Percentiles rank a stretch among this genome's conserved stretches.
Evolutionary conservation across 1,284 basidiomycete genomes (phyloP).

Genomic region (Tilletia setariae): DNA sequence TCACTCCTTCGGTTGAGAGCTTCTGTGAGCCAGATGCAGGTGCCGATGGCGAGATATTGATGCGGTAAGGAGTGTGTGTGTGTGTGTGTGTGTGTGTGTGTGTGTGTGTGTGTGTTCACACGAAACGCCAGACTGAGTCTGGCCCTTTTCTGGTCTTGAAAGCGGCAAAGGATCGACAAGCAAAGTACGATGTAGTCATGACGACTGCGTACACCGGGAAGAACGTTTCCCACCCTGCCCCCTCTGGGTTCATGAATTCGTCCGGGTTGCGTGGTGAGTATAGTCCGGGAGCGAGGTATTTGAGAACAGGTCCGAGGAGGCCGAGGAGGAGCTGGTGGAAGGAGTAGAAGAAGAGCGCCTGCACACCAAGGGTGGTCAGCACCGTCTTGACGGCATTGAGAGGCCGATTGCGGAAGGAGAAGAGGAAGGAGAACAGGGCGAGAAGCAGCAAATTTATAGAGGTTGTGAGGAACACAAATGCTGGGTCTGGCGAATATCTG

Average conservation of each 20-base stretch:
- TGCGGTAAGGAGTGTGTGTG: no score
- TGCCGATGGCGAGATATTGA: no score
- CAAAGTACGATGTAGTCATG: background rate
- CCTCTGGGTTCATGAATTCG: background rate
- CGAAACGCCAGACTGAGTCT: slow-evolving; percentile 14
- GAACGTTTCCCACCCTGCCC: background rate
- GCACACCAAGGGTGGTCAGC: slow-evolving; percentile 30
- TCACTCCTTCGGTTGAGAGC: background rate
- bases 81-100: no score
- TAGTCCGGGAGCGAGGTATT: background rate
- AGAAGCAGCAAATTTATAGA: slow-evolving; percentile 34
- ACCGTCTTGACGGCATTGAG: slow-evolving; percentile 18
- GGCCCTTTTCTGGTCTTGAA: slow-evolving; percentile 1
- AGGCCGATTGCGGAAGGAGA: slow-evolving; percentile 8
- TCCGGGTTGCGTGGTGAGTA: background rate
- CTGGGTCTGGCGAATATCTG: slow-evolving; percentile 34
- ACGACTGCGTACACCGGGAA: background rate
- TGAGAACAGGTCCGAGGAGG: background rate
- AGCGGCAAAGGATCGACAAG: background rate
- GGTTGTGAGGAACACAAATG: slow-evolving; percentile 35
- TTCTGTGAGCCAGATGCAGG: background rate
- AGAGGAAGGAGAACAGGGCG: slow-evolving; percentile 30
- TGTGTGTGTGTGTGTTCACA: background rate
- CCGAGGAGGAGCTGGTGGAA: slow-evolving; percentile 13
- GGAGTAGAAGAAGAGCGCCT: slow-evolving; percentile 42